Base-by-base conservation (phyloP, 1,284 basidiomycete genomes). In the Moniliophthora roreri region DNA sequence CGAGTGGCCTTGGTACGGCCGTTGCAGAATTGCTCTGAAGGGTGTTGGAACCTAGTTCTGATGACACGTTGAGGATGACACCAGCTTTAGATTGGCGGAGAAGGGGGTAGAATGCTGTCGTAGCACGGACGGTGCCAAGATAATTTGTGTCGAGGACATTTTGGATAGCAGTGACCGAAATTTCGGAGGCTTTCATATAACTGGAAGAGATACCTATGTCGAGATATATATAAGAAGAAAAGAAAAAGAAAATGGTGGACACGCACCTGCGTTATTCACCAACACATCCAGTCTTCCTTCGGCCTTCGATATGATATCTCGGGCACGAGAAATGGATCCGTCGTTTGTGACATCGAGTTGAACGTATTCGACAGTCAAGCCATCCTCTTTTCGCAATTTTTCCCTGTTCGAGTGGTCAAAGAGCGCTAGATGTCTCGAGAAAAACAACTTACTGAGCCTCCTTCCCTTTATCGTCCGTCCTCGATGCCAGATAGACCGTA, bases 1-100 rank as follows among this genome's bases (percentile, higher is more conserved):
- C 52, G 20, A 55, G 24, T 28, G 35, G 41, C 26, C 28, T 16
- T 5, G 23, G 34, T 15, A n/a, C 35, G 10, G 26, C 23, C 10
- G 23, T 39, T 15, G 35, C n/a, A 42, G 42, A 10, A 15, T 37
- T 46, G 15, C 37, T n/a, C 16, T 52, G 50, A 23, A 24, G 35
- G 9, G 40, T 26, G 23, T 93, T 93, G 51, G 87, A 86, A 1
- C 90, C 68, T 70, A 76, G 71, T 58, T 72, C 72, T 11, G 66
- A 69, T 26, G 64, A 61, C 35, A 72, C 66, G 51, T 69, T 68
- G 51, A 76, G 52, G 47, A 75, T 68, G 47, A 66, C 63, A 3
- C 62, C 58, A 24, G 63, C 55, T 45, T 64, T 46, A 11, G 65
- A 57, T 42, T 62, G 56, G 40, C 62, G 69, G n/a, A 75, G 60